Evolutionary conservation across 2,329 filamentous ascomycete genomes (phyloP).

Genomic region (Blastomyces gilchristii): DNA sequence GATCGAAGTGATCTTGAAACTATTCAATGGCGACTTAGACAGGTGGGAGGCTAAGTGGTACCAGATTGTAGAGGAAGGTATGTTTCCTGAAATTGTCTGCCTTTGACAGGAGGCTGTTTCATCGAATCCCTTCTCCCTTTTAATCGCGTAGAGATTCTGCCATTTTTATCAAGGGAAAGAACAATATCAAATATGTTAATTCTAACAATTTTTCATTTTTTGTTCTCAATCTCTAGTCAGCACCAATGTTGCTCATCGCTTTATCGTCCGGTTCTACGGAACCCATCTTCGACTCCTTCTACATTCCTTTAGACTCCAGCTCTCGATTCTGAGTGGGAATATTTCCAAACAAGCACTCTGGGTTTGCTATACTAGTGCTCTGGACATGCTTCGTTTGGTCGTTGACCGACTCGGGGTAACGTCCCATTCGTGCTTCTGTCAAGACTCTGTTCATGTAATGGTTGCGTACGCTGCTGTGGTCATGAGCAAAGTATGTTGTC

Average conservation of each 20-base stretch:
- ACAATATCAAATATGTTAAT: not conserved
- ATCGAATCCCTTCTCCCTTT: not conserved
- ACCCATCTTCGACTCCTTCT: slow-evolving; percentile 31
- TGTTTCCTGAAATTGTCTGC: not conserved
- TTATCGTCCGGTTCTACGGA: slow-evolving; percentile 33
- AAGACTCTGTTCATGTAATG: slow-evolving; percentile 37
- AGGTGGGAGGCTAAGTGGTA: slow-evolving; percentile 17
- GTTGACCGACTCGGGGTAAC: slow-evolving; percentile 19
- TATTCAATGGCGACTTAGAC: slow-evolving; percentile 16
- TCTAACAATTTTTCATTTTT: not conserved
- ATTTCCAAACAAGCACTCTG: slow-evolving; percentile 18
- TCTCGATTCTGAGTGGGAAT: slow-evolving; percentile 20
- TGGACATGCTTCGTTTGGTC: slow-evolving; percentile 28
- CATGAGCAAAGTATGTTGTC: slow-evolving; percentile 25
- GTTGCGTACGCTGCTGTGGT: slow-evolving; percentile 35
- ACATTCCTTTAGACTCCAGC: slow-evolving; percentile 29
- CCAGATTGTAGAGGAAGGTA: slow-evolving; percentile 16
- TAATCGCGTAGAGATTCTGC: not conserved
- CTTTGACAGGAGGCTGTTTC: not conserved
- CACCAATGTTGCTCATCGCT: slow-evolving; percentile 25
- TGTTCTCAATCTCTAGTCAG: slow-evolving; percentile 7
- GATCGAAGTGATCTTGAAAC: slow-evolving; percentile 15
- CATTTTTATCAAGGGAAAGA: not conserved
- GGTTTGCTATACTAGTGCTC: slow-evolving; percentile 20
- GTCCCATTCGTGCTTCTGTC: slow-evolving; percentile 31